Percentiles rank a stretch among this genome's conserved stretches.
phyloP scores from a whole-genome alignment of 2,329 filamentous ascomycete genomes.

The Chaetomium sp. region DNA sequence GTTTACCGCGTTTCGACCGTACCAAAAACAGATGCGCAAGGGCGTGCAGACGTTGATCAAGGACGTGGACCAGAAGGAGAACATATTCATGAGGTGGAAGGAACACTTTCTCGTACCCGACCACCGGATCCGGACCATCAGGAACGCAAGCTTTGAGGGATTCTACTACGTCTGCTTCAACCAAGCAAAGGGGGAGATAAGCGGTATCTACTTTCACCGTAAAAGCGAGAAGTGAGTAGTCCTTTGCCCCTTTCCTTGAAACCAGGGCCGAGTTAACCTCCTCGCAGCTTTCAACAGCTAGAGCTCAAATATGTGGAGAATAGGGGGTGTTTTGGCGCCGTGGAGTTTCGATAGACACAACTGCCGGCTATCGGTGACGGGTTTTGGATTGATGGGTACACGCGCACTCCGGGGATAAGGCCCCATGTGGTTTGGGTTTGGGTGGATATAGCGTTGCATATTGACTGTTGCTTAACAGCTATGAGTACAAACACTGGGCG shows the following conservation, averaged over 20 bases:
- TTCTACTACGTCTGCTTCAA: slow-evolving; percentile 99
- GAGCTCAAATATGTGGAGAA: slow-evolving; percentile 88
- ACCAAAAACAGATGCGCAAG: slow-evolving; percentile 61
- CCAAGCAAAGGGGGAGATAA: slow-evolving; percentile 81
- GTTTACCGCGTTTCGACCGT: slow-evolving; percentile 82
- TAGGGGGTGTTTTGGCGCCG: slow-evolving; percentile 76
- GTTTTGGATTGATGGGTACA: slow-evolving; percentile 27
- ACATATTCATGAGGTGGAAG: slow-evolving; percentile 99
- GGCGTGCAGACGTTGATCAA: slow-evolving; percentile 60
- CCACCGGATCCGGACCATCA: slow-evolving; percentile 86
- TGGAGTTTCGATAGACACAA: slow-evolving; percentile 77
- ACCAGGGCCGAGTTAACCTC: slow-evolving; percentile 12
- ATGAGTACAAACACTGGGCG: slow-evolving; percentile 5
- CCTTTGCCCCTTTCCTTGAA: not conserved
- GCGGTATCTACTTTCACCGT: slow-evolving; percentile 95
- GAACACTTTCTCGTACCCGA: slow-evolving; percentile 97
- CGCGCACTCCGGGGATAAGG: not conserved
- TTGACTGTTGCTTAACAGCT: slow-evolving; percentile 11
- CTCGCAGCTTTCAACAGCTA: slow-evolving; percentile 87
- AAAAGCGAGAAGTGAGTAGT: slow-evolving; percentile 95
- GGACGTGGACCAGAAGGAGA: slow-evolving; percentile 77
- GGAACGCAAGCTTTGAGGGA: slow-evolving; percentile 93
- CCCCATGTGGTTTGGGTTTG: not conserved
- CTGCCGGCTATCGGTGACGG: not conserved
- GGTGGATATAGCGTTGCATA: slow-evolving; percentile 20